These are phyloP conservation scores for Lachnellula willkommii DNA, from an alignment of 2,329 filamentous ascomycete genomes.

Conservation along the genomic window DNA sequence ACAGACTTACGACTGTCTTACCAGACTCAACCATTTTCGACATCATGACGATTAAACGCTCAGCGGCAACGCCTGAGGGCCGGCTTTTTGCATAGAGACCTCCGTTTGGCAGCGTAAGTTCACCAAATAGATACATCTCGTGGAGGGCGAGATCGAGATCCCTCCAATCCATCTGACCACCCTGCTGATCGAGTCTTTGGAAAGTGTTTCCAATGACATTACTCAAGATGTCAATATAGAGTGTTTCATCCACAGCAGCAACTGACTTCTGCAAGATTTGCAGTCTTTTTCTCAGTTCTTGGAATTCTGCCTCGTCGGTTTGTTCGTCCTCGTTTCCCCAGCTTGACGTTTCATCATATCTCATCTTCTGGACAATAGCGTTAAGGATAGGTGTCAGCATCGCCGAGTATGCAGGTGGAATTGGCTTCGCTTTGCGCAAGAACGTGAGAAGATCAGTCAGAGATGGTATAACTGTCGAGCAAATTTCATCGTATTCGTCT, in stretches of 20 bases:
- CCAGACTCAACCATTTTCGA: conserved; percentile 88
- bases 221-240: conserved; percentile 85
- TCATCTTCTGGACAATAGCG: conserved; percentile 92
- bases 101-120: conserved; percentile 82
- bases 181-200: conserved; percentile 68
- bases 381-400: conserved; percentile 87
- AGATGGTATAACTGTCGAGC: conserved; percentile 89
- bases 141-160: conserved; percentile 90
- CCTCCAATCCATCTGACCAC: conserved; percentile 79
- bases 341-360: conserved; percentile 88
- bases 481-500: conserved; percentile 97
- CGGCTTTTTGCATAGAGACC: conserved; percentile 82
- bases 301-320: conserved; percentile 95
- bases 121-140: conserved; percentile 94
- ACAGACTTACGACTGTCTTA: conserved; percentile 38
- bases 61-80: conserved; percentile 71
- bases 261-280: conserved; percentile 90
- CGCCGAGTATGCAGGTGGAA: conserved; percentile 69
- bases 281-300: conserved; percentile 84
- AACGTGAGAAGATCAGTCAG: conserved; percentile 90
- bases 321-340: conserved; percentile 95
- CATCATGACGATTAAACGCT: conserved; percentile 88
- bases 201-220: conserved; percentile 86
- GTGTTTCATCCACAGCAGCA: conserved; percentile 76
- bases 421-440: conserved; percentile 70